Evolutionary conservation across 169 alveolate genomes (phyloP).

Genomic region (Plasmodium relictum): DNA sequence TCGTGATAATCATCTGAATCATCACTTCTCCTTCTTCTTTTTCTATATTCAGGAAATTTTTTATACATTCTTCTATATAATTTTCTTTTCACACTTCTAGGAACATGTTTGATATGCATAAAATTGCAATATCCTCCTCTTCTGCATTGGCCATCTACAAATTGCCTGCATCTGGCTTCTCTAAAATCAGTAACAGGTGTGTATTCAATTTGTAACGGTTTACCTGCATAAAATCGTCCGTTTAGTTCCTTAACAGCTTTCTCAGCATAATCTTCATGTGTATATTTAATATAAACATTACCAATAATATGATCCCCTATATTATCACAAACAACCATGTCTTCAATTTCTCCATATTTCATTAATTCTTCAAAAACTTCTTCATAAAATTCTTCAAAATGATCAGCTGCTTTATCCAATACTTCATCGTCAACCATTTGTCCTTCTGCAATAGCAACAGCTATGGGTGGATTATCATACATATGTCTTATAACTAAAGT

Average conservation of each 20-base stretch:
- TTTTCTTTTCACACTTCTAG: conserved; percentile 93
- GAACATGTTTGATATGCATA: conserved; percentile 98
- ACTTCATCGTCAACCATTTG: conserved; percentile 94
- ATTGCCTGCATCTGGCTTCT: conserved; percentile 98
- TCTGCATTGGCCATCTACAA: conserved; percentile 98
- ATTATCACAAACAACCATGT: conserved; percentile 98
- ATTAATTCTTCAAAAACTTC: conserved; percentile 98
- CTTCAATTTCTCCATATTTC: conserved; percentile 98
- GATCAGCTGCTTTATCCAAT: conserved; percentile 97
- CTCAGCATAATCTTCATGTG: conserved; percentile 97
- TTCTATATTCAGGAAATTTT: conserved; percentile 97
- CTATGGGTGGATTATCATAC: conserved; percentile 99
- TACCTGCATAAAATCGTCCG: conserved; percentile 95
- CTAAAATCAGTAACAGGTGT: conserved; percentile 99
- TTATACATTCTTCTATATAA: conserved; percentile 97
- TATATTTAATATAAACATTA: conserved; percentile 96
- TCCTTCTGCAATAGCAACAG: conserved; percentile 99
- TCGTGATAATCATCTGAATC: conserved; percentile 72
- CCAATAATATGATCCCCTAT: conserved; percentile 99
- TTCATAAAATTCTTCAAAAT: conserved; percentile 98
- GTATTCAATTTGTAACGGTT: conserved; percentile 96
- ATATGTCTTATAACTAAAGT: conserved; percentile 97
- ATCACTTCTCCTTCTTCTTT: conserved; percentile 77
- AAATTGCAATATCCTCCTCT: conserved; percentile 99
- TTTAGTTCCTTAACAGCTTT: conserved; percentile 94